phyloP scores from a whole-genome alignment of 2,329 filamentous ascomycete species.

The Stagonosporopsis rhizophila region DNA sequence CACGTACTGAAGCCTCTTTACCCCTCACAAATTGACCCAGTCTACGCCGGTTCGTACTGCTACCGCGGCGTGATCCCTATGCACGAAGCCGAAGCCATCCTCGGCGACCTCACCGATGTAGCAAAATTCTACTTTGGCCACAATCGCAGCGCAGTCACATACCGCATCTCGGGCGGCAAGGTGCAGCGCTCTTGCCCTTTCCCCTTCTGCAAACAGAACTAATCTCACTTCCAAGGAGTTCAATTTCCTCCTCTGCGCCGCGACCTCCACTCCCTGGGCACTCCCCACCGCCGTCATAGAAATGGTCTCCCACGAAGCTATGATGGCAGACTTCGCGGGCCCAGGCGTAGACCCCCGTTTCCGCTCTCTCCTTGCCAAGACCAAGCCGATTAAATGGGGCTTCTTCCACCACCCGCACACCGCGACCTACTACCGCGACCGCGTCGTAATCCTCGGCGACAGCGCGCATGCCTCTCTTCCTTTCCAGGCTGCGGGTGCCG shows the following conservation, averaged over 20 bases:
- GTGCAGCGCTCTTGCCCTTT: not conserved
- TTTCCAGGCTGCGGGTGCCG: conserved; percentile 40
- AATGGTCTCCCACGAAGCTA: conserved; percentile 29
- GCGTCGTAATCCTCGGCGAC: conserved; percentile 37
- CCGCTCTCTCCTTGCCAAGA: conserved; percentile 21
- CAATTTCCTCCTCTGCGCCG: conserved; percentile 10
- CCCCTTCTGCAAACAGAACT: conserved; percentile 9
- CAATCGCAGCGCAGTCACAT: conserved; percentile 28
- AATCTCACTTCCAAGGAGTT: not conserved
- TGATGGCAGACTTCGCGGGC: conserved; percentile 32
- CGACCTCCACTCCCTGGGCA: not conserved
- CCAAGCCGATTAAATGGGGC: conserved; percentile 34
- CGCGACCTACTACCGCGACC: conserved; percentile 31
- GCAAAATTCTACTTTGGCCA: conserved; percentile 40
- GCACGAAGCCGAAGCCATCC: conserved; percentile 47
- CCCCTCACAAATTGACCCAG: conserved; percentile 29
- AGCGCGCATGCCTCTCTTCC: conserved; percentile 37
- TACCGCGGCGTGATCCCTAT: conserved; percentile 45
- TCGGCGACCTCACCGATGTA: conserved; percentile 42
- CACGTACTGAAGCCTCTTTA: conserved; percentile 27
- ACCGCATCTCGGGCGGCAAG: conserved; percentile 34
- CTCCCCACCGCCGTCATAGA: conserved; percentile 16
- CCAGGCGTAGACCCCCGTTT: conserved; percentile 24
- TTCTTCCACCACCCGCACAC: conserved; percentile 36
- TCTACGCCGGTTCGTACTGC: conserved; percentile 36